Evolutionary conservation across 371 early-diverging fungal genomes (phyloP), one percentile per base, ranked within the genome.

Genomic region (Haplosporangium sp.): DNA sequence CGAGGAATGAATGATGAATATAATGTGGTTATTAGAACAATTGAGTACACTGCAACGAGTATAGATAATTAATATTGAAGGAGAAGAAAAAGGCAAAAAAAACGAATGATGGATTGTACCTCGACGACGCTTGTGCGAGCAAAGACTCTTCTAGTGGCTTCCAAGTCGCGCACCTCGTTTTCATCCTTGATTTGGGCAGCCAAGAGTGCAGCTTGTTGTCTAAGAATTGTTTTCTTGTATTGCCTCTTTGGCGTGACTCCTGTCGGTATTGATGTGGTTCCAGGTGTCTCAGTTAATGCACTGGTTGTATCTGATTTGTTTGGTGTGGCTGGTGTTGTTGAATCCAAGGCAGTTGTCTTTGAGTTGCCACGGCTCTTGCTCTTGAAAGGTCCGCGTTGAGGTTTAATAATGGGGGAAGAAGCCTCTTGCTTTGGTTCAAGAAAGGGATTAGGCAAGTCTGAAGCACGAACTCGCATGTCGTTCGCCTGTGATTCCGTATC

Each of bases 211-310:
- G 79, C 79, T 40, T 78, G 79, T 20, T 73, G 74, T 10, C 79
- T 67, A 15, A 78, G 71, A 34, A 78, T 78, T n/a, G 79, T 78
- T 59, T 78, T 78, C 64, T 73, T 73, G 65, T 78, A 78, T 44
- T 70, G 79, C 35, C 79, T 40, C 56, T 67, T 69, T 6, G 72
- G 72, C 0, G 65, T 59, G 34, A 45, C 60, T n/a, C 56, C 27
- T 10, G 50, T 53, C 2, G 53, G 39, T 39, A 55, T 52, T 19
- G 64, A 17, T 20, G 56, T 2, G 1, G 20, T 27, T 47, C 40
- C 42, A 17, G 47, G 1, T 61, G 39, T 59, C 37, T 20, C 4
- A 13, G 17, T 53, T 48, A 57, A 1, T 60, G 42, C 27, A 8
- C 37, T 5, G 20, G 8, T 37, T 47, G 52, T 39, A 20, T 38